Conservation (phyloP, 2,329 filamentous ascomycete species). For the Fusarium sp. region DNA sequence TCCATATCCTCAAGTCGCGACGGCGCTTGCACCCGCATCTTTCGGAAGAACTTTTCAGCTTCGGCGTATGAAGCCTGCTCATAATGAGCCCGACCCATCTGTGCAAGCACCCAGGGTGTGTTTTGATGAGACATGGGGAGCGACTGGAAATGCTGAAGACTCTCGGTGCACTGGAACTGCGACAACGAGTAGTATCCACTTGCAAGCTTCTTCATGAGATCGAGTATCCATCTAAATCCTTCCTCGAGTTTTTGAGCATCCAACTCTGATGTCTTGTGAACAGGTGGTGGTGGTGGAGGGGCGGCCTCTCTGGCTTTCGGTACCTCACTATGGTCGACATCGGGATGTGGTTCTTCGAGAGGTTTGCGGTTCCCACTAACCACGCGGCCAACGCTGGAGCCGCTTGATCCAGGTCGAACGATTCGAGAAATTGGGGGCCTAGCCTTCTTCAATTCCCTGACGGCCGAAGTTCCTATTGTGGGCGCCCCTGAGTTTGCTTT, state of each 20-base stretch:
- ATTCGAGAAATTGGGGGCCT: conserved; percentile 76
- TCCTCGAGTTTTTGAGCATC: conserved; percentile 78
- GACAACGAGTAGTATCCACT: conserved; percentile 82
- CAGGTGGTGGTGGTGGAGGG: conserved; percentile 51
- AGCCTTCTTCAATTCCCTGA: conserved; percentile 83
- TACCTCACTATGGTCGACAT: conserved; percentile 74
- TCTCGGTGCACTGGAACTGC: conserved; percentile 81
- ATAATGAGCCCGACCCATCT: conserved; percentile 90
- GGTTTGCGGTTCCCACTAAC: conserved; percentile 92
- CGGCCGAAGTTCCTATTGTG: conserved; percentile 67
- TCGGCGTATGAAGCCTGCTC: conserved; percentile 89
- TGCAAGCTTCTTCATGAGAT: conserved; percentile 84
- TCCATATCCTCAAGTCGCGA: conserved; percentile 95
- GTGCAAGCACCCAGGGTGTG: conserved; percentile 91
- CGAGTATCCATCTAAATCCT: conserved; percentile 79
- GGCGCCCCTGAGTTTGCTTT: conserved; percentile 70
- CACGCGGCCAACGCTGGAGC: conserved; percentile 82
- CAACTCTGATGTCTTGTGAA: conserved; percentile 55
- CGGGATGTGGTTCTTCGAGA: conserved; percentile 72
- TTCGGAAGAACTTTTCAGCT: conserved; percentile 86
- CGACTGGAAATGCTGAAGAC: conserved; percentile 77
- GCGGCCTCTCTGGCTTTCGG: conserved; percentile 57
- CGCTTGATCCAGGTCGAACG: conserved; percentile 72
- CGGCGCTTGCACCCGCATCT: conserved; percentile 82
- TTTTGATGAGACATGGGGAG: conserved; percentile 82